Percentiles rank a stretch among this genome's conserved stretches.
phyloP scores from a whole-genome alignment of 164 flowering plant genomes.

The Brasenia schreberi region DNA sequence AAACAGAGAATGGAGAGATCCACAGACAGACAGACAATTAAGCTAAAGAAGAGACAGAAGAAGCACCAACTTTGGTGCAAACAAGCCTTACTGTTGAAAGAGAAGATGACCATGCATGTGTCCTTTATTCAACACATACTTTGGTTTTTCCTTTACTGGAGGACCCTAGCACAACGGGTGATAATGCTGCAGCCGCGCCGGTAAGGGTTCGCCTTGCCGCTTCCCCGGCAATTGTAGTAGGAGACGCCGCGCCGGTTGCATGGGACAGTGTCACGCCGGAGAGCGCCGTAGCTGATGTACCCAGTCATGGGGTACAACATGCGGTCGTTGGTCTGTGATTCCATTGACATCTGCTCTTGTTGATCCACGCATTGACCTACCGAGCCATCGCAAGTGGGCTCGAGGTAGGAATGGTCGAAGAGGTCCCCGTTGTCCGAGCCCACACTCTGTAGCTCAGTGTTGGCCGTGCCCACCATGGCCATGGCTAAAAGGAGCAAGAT shows the following conservation, averaged over 20 bases:
- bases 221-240: slow-evolving; percentile 51
- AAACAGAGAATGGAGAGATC: neutral
- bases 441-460: neutral
- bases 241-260: slow-evolving; percentile 60
- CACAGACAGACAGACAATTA: neutral
- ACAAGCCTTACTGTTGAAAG: neutral
- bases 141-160: neutral
- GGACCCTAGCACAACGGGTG: slow-evolving; percentile 30
- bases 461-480: neutral
- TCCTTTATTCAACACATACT: neutral
- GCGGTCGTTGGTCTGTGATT: slow-evolving; percentile 38
- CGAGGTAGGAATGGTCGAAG: neutral
- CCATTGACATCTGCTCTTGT: slow-evolving; percentile 21
- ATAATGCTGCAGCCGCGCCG: slow-evolving; percentile 47
- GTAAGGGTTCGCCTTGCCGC: slow-evolving; percentile 59
- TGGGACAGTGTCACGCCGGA: slow-evolving; percentile 45
- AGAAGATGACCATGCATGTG: neutral
- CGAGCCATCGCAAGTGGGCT: slow-evolving; percentile 21
- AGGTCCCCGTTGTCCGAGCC: neutral
- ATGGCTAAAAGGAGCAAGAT: neutral
- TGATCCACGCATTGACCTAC: slow-evolving; percentile 30
- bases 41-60: neutral
- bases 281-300: slow-evolving; percentile 64
- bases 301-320: slow-evolving; percentile 21
- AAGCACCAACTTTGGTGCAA: neutral